These are phyloP conservation scores for Myxozyma kluyveri DNA, from an alignment of 805 yeast species.

Conservation along the genomic window DNA sequence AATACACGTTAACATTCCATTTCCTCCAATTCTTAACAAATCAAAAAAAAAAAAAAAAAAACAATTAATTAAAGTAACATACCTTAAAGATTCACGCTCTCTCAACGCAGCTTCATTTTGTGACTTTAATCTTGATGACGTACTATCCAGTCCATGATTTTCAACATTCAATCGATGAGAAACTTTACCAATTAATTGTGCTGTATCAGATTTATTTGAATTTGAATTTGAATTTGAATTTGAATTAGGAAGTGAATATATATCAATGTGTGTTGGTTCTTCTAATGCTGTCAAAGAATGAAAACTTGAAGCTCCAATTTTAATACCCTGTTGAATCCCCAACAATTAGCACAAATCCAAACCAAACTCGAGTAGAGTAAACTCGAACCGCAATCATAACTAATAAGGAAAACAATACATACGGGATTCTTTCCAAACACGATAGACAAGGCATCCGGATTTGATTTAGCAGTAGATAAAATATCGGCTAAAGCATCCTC, in stretches of 20 bases:
- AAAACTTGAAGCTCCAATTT: conserved; percentile 8
- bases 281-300: conserved; percentile 11
- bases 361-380: not conserved
- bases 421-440: conserved; percentile 14
- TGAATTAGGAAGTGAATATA: conserved; percentile 6
- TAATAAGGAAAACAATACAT: not conserved
- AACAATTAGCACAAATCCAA: not conserved
- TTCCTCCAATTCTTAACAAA: no score
- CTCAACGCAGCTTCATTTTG: conserved; percentile 25
- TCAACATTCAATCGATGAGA: conserved; percentile 32
- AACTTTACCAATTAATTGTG: conserved; percentile 28
- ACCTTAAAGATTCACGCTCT: conserved; percentile 18
- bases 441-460: conserved; percentile 18
- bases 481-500: conserved; percentile 19
- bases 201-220: no score
- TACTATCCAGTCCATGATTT: conserved; percentile 7
- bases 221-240: not conserved
- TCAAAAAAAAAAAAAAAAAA: no score
- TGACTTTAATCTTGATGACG: conserved; percentile 24
- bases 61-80: no score
- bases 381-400: not conserved
- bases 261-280: conserved; percentile 15
- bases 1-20: no score
- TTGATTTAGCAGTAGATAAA: conserved; percentile 6
- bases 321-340: conserved; percentile 12